These are phyloP conservation scores for Diaporthe batatas DNA, from an alignment of 2,329 filamentous ascomycete species.

Conservation along the genomic window DNA sequence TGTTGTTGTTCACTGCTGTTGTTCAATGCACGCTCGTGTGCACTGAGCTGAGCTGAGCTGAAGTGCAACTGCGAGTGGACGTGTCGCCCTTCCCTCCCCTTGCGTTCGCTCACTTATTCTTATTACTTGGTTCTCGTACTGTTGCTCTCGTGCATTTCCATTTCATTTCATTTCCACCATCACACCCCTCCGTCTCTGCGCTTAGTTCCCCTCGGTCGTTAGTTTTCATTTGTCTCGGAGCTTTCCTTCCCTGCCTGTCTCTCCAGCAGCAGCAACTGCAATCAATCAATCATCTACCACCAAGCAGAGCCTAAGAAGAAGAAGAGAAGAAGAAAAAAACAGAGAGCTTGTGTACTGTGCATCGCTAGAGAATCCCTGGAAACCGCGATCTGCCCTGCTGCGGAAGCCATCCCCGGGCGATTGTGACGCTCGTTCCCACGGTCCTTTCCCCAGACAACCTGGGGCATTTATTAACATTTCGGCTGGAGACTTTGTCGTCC, in stretches of 20 bases:
- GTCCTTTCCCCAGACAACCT: background rate
- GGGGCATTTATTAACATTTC: background rate
- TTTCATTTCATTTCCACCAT: conserved; percentile 2
- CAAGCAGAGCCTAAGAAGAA: background rate
- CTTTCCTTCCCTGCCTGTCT: background rate
- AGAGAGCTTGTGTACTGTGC: conserved; percentile 30
- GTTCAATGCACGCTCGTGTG: conserved; percentile 21
- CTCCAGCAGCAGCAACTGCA: background rate
- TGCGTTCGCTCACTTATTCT: too few relatives aligned
- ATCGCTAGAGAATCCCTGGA: conserved; percentile 29
- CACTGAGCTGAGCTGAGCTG: conserved; percentile 27
- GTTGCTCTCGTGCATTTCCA: background rate
- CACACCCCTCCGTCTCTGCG: background rate
- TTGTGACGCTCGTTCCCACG: conserved; percentile 21
- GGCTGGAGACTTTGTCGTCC: background rate
- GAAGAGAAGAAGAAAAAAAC: background rate
- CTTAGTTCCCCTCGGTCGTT: conserved; percentile 3
- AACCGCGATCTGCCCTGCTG: conserved; percentile 26
- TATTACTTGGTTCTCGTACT: too few relatives aligned
- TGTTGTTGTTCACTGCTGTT: background rate
- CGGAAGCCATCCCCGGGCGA: conserved; percentile 21
- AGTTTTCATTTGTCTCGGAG: conserved; percentile 31
- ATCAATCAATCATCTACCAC: background rate
- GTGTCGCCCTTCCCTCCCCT: conserved; percentile 36
- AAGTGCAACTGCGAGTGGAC: background rate